These are phyloP conservation scores for Citrus inodora DNA, from an alignment of 345 rosid species.

Conservation along the genomic window DNA sequence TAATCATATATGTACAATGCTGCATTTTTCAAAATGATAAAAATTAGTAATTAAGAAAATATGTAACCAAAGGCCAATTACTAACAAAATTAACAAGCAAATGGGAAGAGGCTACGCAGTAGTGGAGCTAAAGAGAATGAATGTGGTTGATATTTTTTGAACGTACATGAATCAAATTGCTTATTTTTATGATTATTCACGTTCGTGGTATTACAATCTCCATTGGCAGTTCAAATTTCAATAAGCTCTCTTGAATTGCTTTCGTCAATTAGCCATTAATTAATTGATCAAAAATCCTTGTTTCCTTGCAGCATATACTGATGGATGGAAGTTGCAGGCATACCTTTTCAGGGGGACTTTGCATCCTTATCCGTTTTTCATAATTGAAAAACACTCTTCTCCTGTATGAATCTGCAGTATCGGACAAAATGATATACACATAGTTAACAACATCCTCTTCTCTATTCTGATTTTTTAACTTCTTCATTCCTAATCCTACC, in stretches of 20 bases:
- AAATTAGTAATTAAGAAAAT: neutral
- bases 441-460: neutral
- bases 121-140: neutral
- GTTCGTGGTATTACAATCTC: neutral
- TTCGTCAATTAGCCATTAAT: neutral
- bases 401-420: slow-evolving; percentile 48
- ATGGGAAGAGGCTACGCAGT: too few species aligned
- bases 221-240: neutral
- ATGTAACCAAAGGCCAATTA: neutral
- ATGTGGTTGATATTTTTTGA: neutral
- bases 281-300: too few species aligned
- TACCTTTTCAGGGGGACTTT: slow-evolving; percentile 73
- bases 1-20: neutral
- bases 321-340: neutral
- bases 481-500: too few species aligned
- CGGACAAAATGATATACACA: neutral
- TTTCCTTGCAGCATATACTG: neutral
- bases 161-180: neutral
- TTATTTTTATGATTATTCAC: neutral
- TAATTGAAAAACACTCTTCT: slow-evolving; percentile 67
- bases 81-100: neutral
- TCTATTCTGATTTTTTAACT: too few species aligned
- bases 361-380: slow-evolving; percentile 60
- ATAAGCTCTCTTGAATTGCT: neutral
- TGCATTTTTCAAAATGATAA: neutral